These are phyloP conservation scores for Bryoerythrophyllum caledonicum DNA, from an alignment of 225 moss, liverwort and hornwort genomes.

Conservation along the genomic window DNA sequence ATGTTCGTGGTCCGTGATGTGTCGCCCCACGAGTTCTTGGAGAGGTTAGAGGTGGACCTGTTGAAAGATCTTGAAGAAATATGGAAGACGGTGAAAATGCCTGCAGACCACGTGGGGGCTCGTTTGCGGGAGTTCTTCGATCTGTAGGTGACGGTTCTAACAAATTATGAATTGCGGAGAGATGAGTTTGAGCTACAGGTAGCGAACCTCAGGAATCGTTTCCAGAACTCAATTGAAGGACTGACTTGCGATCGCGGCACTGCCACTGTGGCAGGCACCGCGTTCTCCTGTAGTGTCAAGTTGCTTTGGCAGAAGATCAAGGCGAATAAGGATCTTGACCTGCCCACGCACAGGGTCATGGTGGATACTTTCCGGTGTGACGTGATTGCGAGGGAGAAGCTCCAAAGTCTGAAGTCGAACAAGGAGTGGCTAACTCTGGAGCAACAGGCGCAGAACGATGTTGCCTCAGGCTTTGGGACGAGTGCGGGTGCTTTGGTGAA, in stretches of 20 bases:
- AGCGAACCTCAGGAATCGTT: conserved; percentile 61
- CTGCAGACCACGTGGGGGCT: conserved; percentile 53
- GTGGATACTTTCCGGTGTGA: conserved; percentile 95
- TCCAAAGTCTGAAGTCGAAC: conserved; percentile 48
- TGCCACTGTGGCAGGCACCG: conserved; percentile 83
- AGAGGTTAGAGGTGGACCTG: conserved; percentile 71
- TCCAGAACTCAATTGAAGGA: conserved; percentile 74
- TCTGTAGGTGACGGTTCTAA: conserved; percentile 69
- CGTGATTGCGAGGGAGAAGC: conserved; percentile 85
- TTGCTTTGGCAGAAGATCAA: conserved; percentile 88
- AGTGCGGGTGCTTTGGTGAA: conserved; percentile 77
- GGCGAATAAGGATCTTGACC: conserved; percentile 87
- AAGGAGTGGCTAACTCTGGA: conserved; percentile 65
- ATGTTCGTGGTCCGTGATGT: conserved; percentile 95
- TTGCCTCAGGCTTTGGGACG: conserved; percentile 71
- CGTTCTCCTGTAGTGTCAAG: conserved; percentile 66
- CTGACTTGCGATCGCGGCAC: conserved; percentile 87
- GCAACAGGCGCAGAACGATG: conserved; percentile 38
- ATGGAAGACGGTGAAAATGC: conserved; percentile 87
- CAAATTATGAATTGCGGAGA: conserved; percentile 84
- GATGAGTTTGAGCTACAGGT: conserved; percentile 84
- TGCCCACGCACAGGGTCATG: conserved; percentile 95
- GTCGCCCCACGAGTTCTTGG: conserved; percentile 60
- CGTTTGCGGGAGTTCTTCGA: conserved; percentile 79
- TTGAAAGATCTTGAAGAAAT: conserved; percentile 86